A percentile compares a stretch with the other conserved stretches of the same genome.
Conservation (phyloP, 352 stramenopile species). For the Phytopythium cucurbitacearum region DNA sequence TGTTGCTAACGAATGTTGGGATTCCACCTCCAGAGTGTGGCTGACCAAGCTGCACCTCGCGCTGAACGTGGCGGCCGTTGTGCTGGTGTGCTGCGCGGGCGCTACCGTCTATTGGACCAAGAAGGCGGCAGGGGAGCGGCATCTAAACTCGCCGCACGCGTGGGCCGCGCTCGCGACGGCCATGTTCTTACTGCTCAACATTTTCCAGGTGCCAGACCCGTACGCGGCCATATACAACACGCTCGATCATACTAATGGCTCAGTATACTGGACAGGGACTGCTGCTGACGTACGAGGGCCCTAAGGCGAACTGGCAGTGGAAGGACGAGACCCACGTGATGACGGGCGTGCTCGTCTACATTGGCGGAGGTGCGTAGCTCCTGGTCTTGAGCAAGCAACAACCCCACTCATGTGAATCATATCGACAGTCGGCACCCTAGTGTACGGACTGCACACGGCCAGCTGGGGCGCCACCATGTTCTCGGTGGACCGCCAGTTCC, state of each 20-base stretch:
- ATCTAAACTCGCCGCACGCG: slow-evolving; percentile 47
- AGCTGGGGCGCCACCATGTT: slow-evolving; percentile 31
- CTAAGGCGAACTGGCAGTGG: slow-evolving; percentile 59
- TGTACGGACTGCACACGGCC: slow-evolving; percentile 48
- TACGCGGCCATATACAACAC: not conserved
- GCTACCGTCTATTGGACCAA: slow-evolving; percentile 36
- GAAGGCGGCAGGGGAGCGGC: slow-evolving; percentile 13
- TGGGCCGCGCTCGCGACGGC: slow-evolving; percentile 47
- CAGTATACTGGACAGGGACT: slow-evolving; percentile 19
- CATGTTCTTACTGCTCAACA: slow-evolving; percentile 59
- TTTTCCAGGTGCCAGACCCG: slow-evolving; percentile 34
- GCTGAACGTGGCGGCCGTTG: slow-evolving; percentile 33
- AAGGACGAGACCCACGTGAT: slow-evolving; percentile 68
- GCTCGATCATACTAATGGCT: not conserved
- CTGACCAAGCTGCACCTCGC: slow-evolving; percentile 56
- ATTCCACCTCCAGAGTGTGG: slow-evolving; percentile 24
- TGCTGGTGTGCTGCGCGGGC: slow-evolving; percentile 35
- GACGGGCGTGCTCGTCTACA: slow-evolving; percentile 53
- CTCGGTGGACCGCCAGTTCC: slow-evolving; percentile 30
- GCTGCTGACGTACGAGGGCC: slow-evolving; percentile 56
- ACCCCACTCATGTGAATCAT: not conserved
- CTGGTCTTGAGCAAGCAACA: not conserved
- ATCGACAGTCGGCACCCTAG: slow-evolving; percentile 27
- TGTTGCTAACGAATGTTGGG: slow-evolving; percentile 6
- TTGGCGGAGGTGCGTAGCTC: slow-evolving; percentile 26